Percentiles rank a stretch among this genome's conserved stretches.
phyloP scores from a whole-genome alignment of 2,329 filamentous ascomycete genomes.

The Gyromitra esculenta region DNA sequence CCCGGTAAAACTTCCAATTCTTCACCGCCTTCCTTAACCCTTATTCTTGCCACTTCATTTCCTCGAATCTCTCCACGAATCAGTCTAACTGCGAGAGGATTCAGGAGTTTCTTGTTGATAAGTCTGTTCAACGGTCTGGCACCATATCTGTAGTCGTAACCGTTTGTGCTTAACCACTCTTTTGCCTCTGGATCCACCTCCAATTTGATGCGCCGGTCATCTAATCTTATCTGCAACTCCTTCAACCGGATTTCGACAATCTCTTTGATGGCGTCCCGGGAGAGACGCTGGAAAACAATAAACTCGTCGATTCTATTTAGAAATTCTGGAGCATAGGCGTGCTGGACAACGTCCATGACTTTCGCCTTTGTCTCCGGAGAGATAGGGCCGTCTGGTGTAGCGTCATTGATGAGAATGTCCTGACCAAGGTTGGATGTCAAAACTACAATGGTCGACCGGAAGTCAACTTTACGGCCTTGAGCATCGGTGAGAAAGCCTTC shows the following conservation, averaged over 20 bases:
- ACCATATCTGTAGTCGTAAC: slow-evolving; percentile 91
- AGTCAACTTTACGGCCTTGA: slow-evolving; percentile 96
- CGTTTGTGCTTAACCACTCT: slow-evolving; percentile 85
- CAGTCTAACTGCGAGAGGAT: slow-evolving; percentile 87
- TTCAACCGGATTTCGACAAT: slow-evolving; percentile 91
- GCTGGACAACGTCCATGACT: slow-evolving; percentile 87
- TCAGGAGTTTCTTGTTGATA: slow-evolving; percentile 89
- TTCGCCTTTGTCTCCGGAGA: slow-evolving; percentile 76
- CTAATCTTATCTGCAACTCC: slow-evolving; percentile 83
- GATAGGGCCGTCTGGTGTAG: slow-evolving; percentile 73
- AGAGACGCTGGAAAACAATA: slow-evolving; percentile 91
- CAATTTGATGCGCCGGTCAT: slow-evolving; percentile 84
- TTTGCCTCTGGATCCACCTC: slow-evolving; percentile 76
- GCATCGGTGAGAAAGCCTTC: slow-evolving; percentile 95
- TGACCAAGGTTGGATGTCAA: slow-evolving; percentile 95
- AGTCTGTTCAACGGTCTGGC: slow-evolving; percentile 89
- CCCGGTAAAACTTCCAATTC: slow-evolving; percentile 66
- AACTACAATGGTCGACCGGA: slow-evolving; percentile 95
- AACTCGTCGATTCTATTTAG: slow-evolving; percentile 96
- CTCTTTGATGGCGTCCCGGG: slow-evolving; percentile 79
- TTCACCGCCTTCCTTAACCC: slow-evolving; percentile 71
- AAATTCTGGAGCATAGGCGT: slow-evolving; percentile 86
- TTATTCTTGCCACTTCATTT: slow-evolving; percentile 77
- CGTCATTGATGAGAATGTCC: slow-evolving; percentile 82
- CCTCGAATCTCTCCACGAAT: slow-evolving; percentile 83